Evolutionary conservation across 192 early-diverging fungal species (phyloP).

Genomic region (Backusella macrospora): DNA sequence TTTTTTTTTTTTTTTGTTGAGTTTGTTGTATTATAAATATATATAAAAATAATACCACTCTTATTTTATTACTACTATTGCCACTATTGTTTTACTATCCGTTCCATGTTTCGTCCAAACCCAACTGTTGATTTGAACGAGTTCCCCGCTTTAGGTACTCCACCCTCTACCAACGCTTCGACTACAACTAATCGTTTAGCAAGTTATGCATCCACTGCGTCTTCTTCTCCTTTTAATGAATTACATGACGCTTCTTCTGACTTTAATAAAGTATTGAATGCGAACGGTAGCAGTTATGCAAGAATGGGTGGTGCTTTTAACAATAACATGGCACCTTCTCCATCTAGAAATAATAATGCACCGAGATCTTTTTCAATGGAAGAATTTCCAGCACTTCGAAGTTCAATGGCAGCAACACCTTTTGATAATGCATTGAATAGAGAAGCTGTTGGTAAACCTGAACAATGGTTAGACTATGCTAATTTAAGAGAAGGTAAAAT

Average conservation of each 20-base stretch:
- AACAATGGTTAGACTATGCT: conserved; percentile 30
- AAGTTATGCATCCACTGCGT: conserved; percentile 38
- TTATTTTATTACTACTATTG: neutral
- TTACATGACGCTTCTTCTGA: neutral
- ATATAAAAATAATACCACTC: neutral
- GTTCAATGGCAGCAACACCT: conserved; percentile 11
- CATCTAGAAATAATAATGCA: conserved; percentile 14
- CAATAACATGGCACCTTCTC: neutral
- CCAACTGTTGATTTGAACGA: conserved; percentile 40
- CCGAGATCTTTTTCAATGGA: conserved; percentile 41
- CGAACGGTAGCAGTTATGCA: neutral
- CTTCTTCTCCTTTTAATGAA: too few relatives aligned
- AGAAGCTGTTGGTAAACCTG: conserved; percentile 11
- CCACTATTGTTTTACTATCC: neutral
- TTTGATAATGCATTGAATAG: conserved; percentile 18
- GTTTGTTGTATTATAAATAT: conserved; percentile 1
- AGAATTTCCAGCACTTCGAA: conserved; percentile 41
- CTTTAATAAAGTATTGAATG: neutral
- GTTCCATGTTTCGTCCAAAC: conserved; percentile 35
- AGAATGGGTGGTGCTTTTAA: neutral
- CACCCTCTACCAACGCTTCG: conserved; percentile 16
- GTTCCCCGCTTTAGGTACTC: conserved; percentile 40
- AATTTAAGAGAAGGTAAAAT: conserved; percentile 21
- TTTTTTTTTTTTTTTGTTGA: conserved; percentile 8
- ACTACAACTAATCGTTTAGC: conserved; percentile 23